Base-by-base conservation (phyloP, 805 yeast species). In the Zygosaccharomyces bailii region DNA sequence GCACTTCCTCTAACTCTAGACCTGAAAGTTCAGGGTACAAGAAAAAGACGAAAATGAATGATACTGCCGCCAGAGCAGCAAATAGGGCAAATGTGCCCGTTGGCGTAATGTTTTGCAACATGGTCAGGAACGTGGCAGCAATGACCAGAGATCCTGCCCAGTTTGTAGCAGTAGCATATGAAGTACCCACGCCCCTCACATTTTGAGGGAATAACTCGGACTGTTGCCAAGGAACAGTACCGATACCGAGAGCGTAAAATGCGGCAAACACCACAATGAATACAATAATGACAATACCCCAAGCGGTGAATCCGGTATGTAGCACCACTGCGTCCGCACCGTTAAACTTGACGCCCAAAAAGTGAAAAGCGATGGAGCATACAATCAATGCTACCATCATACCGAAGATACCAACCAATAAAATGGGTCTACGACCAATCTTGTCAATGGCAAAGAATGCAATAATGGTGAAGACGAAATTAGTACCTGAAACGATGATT, bases 141-240 rank as follows among this genome's bases (percentile, higher is more conserved):
- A 93, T 87, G 33, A 86, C 84, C 56, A 91, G 71, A 18, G 96
- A 88, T 41, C 98, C 98, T 4, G 88, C 79, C 99, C 99, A 91
- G 70, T 91, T 91, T 34, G 90, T 82, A 11, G 93, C 91, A 9
- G 97, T 87, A 1, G 96, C 89, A 58, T 79, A 83, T 46, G 96
- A 86, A 7, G 89, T 82, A 49, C 98, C 98, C 37, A 88, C 75
- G 47, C 96, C 95, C 64, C 99, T 80, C 25, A 91, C 96, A 50
- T 81, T 78, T 73, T 90, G 96, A 27, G 97, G 93, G 70, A 93
- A 89, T 60, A 91, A 71, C 68, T 91, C 99, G 45, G 91, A 84
- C 62, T 93, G 97, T 63, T 91, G 96, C 99, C 99, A 91, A 45
- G 98, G 97, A 44, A 88, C 93, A 65, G 91, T 90, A 69, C 99